Evolutionary conservation across 208 protist genomes (phyloP).

Genomic region (Trypanosoma cruzi): DNA sequence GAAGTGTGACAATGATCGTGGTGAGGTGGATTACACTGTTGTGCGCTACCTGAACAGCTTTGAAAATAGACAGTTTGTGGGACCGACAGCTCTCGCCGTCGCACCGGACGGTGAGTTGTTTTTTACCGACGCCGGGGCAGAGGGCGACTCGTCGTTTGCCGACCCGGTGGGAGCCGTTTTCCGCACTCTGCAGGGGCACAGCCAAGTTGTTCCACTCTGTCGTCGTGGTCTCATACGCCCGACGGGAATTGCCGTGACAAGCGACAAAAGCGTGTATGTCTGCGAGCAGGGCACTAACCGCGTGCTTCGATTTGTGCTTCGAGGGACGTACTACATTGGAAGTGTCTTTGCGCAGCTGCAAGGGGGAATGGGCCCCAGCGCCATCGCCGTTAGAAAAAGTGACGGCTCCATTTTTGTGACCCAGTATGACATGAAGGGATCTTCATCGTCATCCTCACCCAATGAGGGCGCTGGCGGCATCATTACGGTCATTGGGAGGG

Average conservation of each 20-base stretch:
- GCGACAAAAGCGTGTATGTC: constrained; percentile 58
- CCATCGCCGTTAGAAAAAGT: constrained; percentile 42
- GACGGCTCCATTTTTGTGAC: constrained; percentile 65
- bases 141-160: constrained; percentile 61
- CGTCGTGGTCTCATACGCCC: constrained; percentile 52
- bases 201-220: constrained; percentile 57
- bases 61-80: constrained; percentile 48
- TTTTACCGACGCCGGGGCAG: constrained; percentile 71
- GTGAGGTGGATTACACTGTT: constrained; percentile 5
- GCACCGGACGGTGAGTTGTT: constrained; percentile 54
- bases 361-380: constrained; percentile 62
- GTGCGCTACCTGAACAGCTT: constrained; percentile 35
- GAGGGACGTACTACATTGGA: constrained; percentile 51
- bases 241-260: constrained; percentile 45
- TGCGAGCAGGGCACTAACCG: constrained; percentile 67
- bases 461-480: constrained; percentile 25
- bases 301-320: constrained; percentile 60
- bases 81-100: constrained; percentile 48
- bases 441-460: constrained; percentile 11
- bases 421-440: constrained; percentile 46
- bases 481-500: constrained; percentile 45
- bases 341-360: constrained; percentile 63
- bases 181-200: constrained; percentile 50
- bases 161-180: constrained; percentile 64
- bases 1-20: neutral